Percentiles rank a stretch among this genome's conserved stretches.
Evolutionary conservation across 78 protist species (phyloP).

Genomic region (Capsaspora owczarzaki): DNA sequence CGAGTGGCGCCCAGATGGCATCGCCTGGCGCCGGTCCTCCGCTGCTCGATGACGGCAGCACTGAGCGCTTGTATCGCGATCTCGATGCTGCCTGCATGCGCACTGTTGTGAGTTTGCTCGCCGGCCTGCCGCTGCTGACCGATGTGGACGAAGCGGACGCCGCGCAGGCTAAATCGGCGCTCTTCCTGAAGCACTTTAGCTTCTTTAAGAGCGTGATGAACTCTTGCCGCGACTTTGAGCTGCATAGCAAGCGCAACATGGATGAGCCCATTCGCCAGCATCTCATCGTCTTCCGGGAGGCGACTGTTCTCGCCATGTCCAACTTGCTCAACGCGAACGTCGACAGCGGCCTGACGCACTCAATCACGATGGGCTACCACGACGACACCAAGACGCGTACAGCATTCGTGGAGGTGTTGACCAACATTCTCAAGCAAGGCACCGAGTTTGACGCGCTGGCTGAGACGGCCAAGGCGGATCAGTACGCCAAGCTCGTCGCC

Average conservation of each 20-base stretch:
- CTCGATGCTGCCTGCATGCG: constrained; percentile 39
- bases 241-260: no score
- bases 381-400: constrained; percentile 56
- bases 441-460: constrained; percentile 27
- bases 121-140: constrained; percentile 31
- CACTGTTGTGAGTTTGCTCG: constrained; percentile 29
- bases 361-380: constrained; percentile 53
- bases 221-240: not conserved
- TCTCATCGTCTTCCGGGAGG: constrained; percentile 15
- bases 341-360: constrained; percentile 35
- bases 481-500: constrained; percentile 20
- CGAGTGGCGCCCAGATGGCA: no score
- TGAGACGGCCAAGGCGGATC: not conserved
- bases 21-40: no score
- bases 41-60: not conserved
- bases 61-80: constrained; percentile 19
- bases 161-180: constrained; percentile 15
- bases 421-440: constrained; percentile 60
- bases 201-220: constrained; percentile 42
- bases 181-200: constrained; percentile 47
- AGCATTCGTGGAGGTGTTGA: constrained; percentile 55
- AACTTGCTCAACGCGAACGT: constrained; percentile 53
- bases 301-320: constrained; percentile 32
- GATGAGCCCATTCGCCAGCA: not conserved
- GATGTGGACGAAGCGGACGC: not conserved